Evolutionary conservation across 768 basidiomycete species (phyloP), one percentile per base, ranked within the genome.

Genomic region (Psilocybe tampanensis): DNA sequence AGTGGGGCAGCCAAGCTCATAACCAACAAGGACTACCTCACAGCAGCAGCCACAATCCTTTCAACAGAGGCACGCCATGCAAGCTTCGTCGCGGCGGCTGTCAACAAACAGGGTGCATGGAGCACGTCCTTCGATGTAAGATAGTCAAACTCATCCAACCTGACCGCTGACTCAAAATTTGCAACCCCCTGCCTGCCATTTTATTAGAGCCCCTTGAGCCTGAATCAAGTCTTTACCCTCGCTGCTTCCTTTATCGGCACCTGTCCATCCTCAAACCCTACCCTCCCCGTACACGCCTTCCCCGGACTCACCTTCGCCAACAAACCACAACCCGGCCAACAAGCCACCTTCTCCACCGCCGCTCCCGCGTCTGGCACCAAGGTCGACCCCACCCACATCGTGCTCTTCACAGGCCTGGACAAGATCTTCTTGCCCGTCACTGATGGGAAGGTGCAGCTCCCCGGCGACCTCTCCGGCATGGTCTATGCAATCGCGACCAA

Each of bases 61-160:
- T 73, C 83, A 39, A 81, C 80, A n/a, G 86, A 89, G 66, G 79
- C 84, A 39, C 77, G 85, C 39, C 85, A 88, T 58, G 79, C 80
- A 11, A 72, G 77, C 36, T 88, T 85, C 84, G 63, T 87, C 24
- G 72, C 74, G 21, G 70, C 76, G 13, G 74, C 79, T 23, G 75
- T 81, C 22, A 71, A 76, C 62, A 71, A 76, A 44, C 68, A 68
- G 8, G 65, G 74, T 15, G 71, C 77, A 0, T 86, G 84, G 84
- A 79, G 77, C 36, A 74, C 78, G 2, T 64, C 84, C 8, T 80
- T 83, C 60, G 83, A 86, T 39, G 64, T 64, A 55, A 18, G 60
- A 29, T 19, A 22, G 17, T 50, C 11, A 21, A 17, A 6, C 9
- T 11, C 33, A 3, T 8, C 29, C 18, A 1, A 17, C 19, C n/a